Percentiles rank a stretch among this genome's conserved stretches.
phyloP scores from a whole-genome alignment of 257 asterid genomes.

The Thymus quinquecostatus region DNA sequence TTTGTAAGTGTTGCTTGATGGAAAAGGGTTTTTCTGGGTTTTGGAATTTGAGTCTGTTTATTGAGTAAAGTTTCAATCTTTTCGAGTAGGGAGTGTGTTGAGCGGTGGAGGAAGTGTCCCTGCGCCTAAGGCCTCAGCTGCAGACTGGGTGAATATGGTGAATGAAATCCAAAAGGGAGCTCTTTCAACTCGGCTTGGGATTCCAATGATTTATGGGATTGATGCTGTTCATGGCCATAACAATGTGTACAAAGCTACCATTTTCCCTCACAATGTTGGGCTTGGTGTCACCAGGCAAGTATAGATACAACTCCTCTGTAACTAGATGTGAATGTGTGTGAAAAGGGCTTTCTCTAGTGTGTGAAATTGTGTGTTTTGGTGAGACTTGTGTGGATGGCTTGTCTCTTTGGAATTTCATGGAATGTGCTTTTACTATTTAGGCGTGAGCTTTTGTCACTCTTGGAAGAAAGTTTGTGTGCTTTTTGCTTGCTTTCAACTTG shows the following conservation, averaged over 20 bases:
- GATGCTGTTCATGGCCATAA: slow-evolving; percentile 84
- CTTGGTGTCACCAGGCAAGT: slow-evolving; percentile 82
- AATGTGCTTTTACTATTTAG: neutral
- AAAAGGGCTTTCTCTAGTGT: slow-evolving; percentile 17
- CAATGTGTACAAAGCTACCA: slow-evolving; percentile 67
- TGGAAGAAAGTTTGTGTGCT: neutral
- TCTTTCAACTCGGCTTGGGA: slow-evolving; percentile 64
- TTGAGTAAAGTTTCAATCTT: neutral
- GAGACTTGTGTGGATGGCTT: neutral
- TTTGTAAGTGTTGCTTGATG: neutral
- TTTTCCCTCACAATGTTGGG: slow-evolving; percentile 81
- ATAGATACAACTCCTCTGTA: neutral
- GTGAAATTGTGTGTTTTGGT: slow-evolving; percentile 14
- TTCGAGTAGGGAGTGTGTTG: slow-evolving; percentile 67
- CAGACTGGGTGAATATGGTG: slow-evolving; percentile 67
- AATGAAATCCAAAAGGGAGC: slow-evolving; percentile 64
- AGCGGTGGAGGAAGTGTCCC: slow-evolving; percentile 86
- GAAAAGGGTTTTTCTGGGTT: slow-evolving; percentile 4
- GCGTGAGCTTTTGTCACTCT: slow-evolving; percentile 22
- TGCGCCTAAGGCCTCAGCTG: slow-evolving; percentile 64
- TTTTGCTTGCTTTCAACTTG: slow-evolving; percentile 3
- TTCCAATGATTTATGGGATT: slow-evolving; percentile 71
- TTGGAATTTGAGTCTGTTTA: slow-evolving; percentile 7
- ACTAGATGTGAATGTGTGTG: neutral
- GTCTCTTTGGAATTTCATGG: slow-evolving; percentile 10